Conservation (phyloP, 768 basidiomycete genomes). For the Hortiboletus campestris region DNA sequence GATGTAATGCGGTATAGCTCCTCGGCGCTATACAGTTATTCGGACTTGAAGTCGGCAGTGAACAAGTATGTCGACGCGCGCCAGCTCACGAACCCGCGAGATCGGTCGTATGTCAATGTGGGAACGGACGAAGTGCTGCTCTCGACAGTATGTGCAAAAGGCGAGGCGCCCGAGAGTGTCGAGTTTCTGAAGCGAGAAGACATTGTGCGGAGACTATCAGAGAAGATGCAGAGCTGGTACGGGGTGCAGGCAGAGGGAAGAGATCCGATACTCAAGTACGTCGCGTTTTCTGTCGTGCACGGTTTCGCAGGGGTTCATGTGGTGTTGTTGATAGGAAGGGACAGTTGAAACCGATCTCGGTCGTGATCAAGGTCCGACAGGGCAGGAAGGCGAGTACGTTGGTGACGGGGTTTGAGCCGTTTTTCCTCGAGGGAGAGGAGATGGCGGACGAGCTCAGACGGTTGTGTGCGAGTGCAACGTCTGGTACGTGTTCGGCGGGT, state of each 20-base stretch:
- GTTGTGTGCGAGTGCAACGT: conserved; percentile 76
- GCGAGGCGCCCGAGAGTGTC: conserved; percentile 24
- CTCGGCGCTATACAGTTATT: conserved; percentile 49
- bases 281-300: conserved; percentile 1
- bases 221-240: conserved; percentile 79
- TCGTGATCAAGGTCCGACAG: conserved; percentile 71
- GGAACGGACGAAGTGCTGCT: conserved; percentile 42
- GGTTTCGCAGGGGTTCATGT: not conserved
- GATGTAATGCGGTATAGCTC: conserved; percentile 37
- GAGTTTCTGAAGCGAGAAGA: conserved; percentile 72
- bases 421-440: conserved; percentile 61
- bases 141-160: conserved; percentile 37
- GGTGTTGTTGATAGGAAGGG: conserved; percentile 60
- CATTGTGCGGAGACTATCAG: conserved; percentile 47
- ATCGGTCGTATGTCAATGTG: conserved; percentile 71
- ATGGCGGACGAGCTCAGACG: conserved; percentile 79
- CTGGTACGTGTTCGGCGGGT: conserved; percentile 44
- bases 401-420: conserved; percentile 79
- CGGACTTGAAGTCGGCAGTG: conserved; percentile 56
- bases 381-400: conserved; percentile 75
- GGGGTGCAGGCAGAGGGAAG: conserved; percentile 54
- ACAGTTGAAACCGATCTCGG: conserved; percentile 61
- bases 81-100: conserved; percentile 60
- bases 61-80: conserved; percentile 61
- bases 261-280: conserved; percentile 61